phyloP scores from a whole-genome alignment of 1,284 basidiomycete genomes.

The Athelia psychrophila region DNA sequence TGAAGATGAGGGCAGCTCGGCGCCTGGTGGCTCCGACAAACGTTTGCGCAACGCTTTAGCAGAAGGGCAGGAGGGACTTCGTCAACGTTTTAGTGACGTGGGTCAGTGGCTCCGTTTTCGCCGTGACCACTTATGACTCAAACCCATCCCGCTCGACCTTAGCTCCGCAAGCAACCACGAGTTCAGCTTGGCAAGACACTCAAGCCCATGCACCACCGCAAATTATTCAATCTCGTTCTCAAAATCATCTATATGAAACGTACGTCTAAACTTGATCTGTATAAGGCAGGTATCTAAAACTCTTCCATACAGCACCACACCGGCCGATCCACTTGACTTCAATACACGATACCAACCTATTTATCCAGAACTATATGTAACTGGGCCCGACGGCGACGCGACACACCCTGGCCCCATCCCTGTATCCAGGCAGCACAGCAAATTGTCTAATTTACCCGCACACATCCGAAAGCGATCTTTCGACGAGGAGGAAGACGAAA shows the following conservation, averaged over 20 bases:
- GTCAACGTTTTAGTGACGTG: conserved; percentile 1
- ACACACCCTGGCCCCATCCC: conserved; percentile 13
- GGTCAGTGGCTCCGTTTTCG: neutral
- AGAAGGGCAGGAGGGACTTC: neutral
- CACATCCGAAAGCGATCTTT: conserved; percentile 35
- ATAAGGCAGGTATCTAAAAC: conserved; percentile 7
- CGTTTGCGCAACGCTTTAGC: conserved; percentile 21
- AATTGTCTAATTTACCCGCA: conserved; percentile 5
- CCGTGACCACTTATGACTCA: neutral
- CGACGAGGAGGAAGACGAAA: conserved; percentile 36
- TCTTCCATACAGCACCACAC: neutral
- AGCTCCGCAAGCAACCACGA: neutral
- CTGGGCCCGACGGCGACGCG: conserved; percentile 6
- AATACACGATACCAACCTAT: conserved; percentile 33
- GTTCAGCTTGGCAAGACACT: neutral
- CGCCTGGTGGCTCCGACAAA: conserved; percentile 30
- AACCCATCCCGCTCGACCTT: neutral
- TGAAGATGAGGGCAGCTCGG: conserved; percentile 32
- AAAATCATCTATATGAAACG: neutral
- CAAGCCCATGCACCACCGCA: neutral
- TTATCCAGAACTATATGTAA: conserved; percentile 19
- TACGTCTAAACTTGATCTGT: neutral
- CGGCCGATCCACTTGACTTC: conserved; percentile 18
- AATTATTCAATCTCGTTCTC: neutral
- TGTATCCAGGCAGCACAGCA: conserved; percentile 19